Evolutionary conservation across 2,329 filamentous ascomycete genomes (phyloP).

Genomic region (Aspergillus uvarum): DNA sequence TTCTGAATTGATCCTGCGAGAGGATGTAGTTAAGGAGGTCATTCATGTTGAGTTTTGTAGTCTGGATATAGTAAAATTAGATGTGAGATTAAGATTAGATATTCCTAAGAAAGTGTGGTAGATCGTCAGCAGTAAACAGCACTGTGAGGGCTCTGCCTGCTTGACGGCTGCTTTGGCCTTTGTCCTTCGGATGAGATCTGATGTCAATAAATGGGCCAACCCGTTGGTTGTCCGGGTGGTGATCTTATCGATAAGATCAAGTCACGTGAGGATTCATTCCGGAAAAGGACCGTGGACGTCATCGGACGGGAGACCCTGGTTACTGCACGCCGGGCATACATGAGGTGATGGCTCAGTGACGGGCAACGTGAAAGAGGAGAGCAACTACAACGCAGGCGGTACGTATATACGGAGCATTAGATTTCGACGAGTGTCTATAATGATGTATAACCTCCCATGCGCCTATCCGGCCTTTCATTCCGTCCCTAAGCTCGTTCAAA

Average conservation of each 20-base stretch:
- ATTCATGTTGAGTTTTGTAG: constrained; percentile 34
- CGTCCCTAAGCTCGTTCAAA: constrained; percentile 46
- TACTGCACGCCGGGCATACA: too few relatives aligned
- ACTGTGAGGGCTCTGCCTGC: background rate
- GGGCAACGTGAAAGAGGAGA: too few relatives aligned
- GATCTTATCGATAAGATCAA: constrained; percentile 6
- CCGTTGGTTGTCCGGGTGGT: constrained; percentile 5
- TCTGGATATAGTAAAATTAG: background rate
- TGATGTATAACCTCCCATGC: constrained; percentile 20
- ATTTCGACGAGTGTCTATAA: constrained; percentile 21
- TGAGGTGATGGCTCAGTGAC: too few relatives aligned
- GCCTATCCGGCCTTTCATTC: constrained; percentile 13
- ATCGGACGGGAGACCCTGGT: background rate
- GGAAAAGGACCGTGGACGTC: background rate
- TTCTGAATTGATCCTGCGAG: constrained; percentile 58
- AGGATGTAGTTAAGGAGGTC: constrained; percentile 68
- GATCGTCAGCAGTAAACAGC: background rate
- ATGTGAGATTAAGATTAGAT: background rate
- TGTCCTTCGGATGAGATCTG: constrained; percentile 1
- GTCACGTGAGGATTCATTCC: constrained; percentile 1
- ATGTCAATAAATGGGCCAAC: constrained; percentile 6
- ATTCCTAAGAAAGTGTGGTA: background rate
- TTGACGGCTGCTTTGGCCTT: background rate
- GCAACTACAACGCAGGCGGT: background rate
- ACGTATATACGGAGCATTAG: constrained; percentile 9